Base-by-base conservation (phyloP, 2,329 filamentous ascomycete species). In the Thelonectria discophora region DNA sequence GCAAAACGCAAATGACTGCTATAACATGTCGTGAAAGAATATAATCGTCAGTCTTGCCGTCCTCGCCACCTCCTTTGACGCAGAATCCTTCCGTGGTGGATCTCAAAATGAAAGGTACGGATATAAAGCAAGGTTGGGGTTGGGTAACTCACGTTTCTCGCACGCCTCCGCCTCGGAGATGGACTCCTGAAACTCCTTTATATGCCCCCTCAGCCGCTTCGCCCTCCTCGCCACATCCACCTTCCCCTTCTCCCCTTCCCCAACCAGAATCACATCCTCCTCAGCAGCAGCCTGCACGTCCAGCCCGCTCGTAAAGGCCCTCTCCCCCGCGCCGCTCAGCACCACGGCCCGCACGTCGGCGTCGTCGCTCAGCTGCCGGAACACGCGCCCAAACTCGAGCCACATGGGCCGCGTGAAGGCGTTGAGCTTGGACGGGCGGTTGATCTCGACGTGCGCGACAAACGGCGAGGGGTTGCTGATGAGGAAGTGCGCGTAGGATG, bases 401-500 rank as follows among this genome's bases (percentile, higher is more conserved):
- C 94, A 97, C 88, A 97, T 94, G 55, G 86, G 80, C 75, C 92
- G 88, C 67, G 88, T 85, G 77, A 97, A 97, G 66, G 94, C 88
- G 77, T 98, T 98, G 76, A 97, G 81, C 81, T 97, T 97, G 67
- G 87, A 78, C 1, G 94, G 88, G 1, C 94, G 87, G 81, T 96
- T 94, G 79, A 97, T 97, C 79, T 97, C 90, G 61, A 98, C 90
- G 75, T 97, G 92, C n/a, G 89, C 91, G 50, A 97, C 89, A 80
- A 88, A 88, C 72, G 89, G 84, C 39, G 80, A 73, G 0, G 93
- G 92, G 43, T 88, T 88, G n/a, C 85, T 87, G 69, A 96, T 82
- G 67, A 88, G 87, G 84, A 93, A 93, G 81, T 91, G 82, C 68
- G 89, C 80, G 78, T 86, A 89, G 37, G 68, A 66, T 40, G 77